Evolutionary conservation across 768 basidiomycete species (phyloP).

Genomic region (Trametes gibbosa): DNA sequence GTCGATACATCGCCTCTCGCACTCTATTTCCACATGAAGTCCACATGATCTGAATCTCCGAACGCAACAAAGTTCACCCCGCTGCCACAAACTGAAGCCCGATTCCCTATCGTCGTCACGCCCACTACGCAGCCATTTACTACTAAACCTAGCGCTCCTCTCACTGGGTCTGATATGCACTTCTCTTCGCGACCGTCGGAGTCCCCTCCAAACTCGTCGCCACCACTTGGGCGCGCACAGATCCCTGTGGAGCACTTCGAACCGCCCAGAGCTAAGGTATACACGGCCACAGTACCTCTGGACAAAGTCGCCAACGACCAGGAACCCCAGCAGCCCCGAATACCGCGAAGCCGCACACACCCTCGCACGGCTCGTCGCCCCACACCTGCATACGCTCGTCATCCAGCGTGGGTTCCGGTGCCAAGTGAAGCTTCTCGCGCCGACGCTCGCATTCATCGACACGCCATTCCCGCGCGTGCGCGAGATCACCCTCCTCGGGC

Average conservation of each 20-base stretch:
- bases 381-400: background rate
- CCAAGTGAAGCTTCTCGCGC: background rate
- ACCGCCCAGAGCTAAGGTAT: background rate
- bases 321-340: background rate
- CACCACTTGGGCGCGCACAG: too few relatives aligned
- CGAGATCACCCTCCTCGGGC: background rate
- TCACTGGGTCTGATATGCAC: too few relatives aligned
- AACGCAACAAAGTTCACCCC: too few relatives aligned
- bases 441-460: background rate
- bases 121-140: too few relatives aligned
- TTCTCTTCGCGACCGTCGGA: too few relatives aligned
- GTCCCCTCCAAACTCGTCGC: too few relatives aligned
- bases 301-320: background rate
- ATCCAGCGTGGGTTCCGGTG: background rate
- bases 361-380: background rate
- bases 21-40: background rate
- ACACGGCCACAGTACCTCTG: background rate
- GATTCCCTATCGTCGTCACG: too few relatives aligned
- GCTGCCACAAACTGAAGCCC: too few relatives aligned
- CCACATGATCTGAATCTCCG: too few relatives aligned
- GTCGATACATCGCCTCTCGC: background rate
- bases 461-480: background rate
- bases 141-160: too few relatives aligned
- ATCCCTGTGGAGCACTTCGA: too few relatives aligned
- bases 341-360: background rate